These are phyloP conservation scores for Andrographis paniculata DNA, from an alignment of 305 asterid species.

Conservation along the genomic window DNA sequence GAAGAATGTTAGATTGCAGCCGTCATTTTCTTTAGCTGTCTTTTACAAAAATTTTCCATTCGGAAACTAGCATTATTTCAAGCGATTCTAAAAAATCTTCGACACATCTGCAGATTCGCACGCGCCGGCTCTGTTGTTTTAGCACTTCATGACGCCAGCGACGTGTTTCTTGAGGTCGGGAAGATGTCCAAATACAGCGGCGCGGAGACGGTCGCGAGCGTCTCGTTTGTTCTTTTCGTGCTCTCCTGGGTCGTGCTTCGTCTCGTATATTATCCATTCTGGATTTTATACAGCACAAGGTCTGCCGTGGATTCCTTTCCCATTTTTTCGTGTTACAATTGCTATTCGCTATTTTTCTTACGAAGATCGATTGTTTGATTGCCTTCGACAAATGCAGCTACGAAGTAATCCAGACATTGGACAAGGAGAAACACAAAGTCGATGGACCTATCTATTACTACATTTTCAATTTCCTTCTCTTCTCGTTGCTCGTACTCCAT, in stretches of 20 bases:
- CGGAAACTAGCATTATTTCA: background rate
- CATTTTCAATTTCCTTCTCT: conserved; percentile 81
- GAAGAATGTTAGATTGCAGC: too few species aligned
- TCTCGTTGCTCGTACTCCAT: conserved; percentile 80
- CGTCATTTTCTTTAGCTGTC: too few species aligned
- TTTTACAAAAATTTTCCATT: too few species aligned
- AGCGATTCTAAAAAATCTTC: background rate
- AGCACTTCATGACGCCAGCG: conserved; percentile 98
- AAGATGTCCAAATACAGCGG: conserved; percentile 99
- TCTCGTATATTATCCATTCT: conserved; percentile 83
- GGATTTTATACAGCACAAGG: conserved; percentile 99
- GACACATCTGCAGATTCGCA: conserved; percentile 58
- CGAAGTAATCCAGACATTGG: conserved; percentile 64
- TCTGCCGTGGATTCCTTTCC: conserved; percentile 15
- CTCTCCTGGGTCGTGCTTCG: conserved; percentile 93
- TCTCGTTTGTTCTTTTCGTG: conserved; percentile 75
- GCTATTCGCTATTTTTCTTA: too few species aligned
- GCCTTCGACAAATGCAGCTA: too few species aligned
- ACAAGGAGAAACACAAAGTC: conserved; percentile 62
- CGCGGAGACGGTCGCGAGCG: conserved; percentile 76
- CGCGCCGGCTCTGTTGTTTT: conserved; percentile 85
- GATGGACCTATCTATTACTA: conserved; percentile 89
- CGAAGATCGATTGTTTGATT: too few species aligned
- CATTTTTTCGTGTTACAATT: too few species aligned
- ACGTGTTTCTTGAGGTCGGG: conserved; percentile 89